These are phyloP conservation scores for Discostella stelligeroides DNA, from an alignment of 108 stramenopile genomes.

Conservation along the genomic window DNA sequence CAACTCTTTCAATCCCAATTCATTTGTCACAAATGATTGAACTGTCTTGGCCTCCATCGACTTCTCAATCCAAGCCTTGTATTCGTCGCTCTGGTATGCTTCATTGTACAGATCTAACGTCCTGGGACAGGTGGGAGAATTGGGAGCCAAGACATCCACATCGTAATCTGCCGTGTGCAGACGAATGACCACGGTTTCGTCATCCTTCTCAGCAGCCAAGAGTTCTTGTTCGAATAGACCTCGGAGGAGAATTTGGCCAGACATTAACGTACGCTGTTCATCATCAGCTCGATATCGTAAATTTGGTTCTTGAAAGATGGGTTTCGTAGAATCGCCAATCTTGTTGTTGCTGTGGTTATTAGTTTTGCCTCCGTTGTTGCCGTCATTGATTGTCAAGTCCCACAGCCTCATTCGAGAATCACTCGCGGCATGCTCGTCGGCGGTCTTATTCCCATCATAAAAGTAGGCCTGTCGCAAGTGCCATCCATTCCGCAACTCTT, in stretches of 20 bases:
- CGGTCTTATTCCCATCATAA: slow-evolving; percentile 47
- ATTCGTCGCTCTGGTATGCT: slow-evolving; percentile 57
- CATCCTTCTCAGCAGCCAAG: not conserved
- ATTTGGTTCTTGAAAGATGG: slow-evolving; percentile 46
- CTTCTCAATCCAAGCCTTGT: slow-evolving; percentile 38
- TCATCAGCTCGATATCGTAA: slow-evolving; percentile 81
- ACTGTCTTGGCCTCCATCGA: slow-evolving; percentile 45
- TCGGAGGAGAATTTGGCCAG: slow-evolving; percentile 79
- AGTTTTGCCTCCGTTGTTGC: not conserved
- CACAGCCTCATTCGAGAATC: slow-evolving; percentile 64
- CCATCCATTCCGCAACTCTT: slow-evolving; percentile 78
- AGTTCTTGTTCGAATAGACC: slow-evolving; percentile 78
- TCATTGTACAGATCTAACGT: slow-evolving; percentile 48
- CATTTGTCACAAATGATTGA: slow-evolving; percentile 16
- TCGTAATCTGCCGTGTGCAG: slow-evolving; percentile 81
- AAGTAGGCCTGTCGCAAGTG: slow-evolving; percentile 75
- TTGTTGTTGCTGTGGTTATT: too few relatives aligned
- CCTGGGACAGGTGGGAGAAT: slow-evolving; percentile 68
- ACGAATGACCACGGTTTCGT: slow-evolving; percentile 51
- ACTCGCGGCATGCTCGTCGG: slow-evolving; percentile 34
- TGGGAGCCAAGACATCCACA: slow-evolving; percentile 71
- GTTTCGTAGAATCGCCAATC: slow-evolving; percentile 36
- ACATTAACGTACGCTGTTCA: slow-evolving; percentile 87
- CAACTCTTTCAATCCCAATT: slow-evolving; percentile 30
- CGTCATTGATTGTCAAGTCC: slow-evolving; percentile 41